Percentiles rank a stretch among this genome's conserved stretches.
Conservation (phyloP, 1,139 yeast species). For the Chernovozyma aurita region DNA sequence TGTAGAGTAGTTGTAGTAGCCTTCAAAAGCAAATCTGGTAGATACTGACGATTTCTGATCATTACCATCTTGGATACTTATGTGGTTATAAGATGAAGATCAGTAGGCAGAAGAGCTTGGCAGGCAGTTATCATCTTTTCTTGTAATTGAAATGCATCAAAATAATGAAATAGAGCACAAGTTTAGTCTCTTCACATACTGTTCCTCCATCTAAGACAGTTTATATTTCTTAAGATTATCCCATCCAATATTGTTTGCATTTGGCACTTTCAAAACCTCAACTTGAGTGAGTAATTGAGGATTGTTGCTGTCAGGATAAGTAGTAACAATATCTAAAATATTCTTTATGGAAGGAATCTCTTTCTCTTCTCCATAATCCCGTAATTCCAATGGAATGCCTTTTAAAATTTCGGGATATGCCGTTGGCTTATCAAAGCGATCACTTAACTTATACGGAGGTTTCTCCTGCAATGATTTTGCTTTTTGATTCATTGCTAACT, state of each 20-base stretch:
- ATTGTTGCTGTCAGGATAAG: constrained; percentile 28
- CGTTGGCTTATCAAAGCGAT: constrained; percentile 32
- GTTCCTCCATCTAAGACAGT: neutral
- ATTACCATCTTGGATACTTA: too few relatives aligned
- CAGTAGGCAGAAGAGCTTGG: too few relatives aligned
- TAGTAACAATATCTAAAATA: constrained; percentile 31
- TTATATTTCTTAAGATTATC: constrained; percentile 39
- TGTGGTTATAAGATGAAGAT: too few relatives aligned
- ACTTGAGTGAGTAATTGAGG: constrained; percentile 35
- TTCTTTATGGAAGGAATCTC: constrained; percentile 26
- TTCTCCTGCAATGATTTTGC: constrained; percentile 11
- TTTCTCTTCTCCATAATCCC: constrained; percentile 16
- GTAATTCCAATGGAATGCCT: constrained; percentile 31
- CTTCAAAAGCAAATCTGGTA: too few relatives aligned
- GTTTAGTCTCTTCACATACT: too few relatives aligned
- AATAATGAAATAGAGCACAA: too few relatives aligned
- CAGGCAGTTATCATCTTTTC: too few relatives aligned
- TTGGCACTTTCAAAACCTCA: constrained; percentile 42
- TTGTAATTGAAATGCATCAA: too few relatives aligned
- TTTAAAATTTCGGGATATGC: constrained; percentile 29
- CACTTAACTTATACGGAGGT: constrained; percentile 8
- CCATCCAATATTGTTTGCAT: constrained; percentile 45
- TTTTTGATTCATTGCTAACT: constrained; percentile 20
- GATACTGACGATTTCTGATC: too few relatives aligned
- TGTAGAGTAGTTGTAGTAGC: too few relatives aligned